phyloP scores from a whole-genome alignment of 805 yeast genomes.

The Lipomyces chichibuensis region DNA sequence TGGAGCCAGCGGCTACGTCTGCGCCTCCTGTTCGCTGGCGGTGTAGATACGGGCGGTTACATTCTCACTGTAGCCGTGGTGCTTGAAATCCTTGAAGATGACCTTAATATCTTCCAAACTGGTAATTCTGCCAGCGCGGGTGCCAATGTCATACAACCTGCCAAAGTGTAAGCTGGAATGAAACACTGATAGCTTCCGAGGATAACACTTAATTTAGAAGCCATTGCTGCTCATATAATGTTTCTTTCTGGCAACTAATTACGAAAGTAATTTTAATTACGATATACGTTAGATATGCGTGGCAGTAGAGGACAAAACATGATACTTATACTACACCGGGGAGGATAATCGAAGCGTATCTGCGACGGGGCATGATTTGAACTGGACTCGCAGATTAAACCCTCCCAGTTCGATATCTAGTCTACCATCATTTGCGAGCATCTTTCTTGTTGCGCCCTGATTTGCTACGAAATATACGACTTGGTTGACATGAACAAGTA shows the following conservation, averaged over 20 bases:
- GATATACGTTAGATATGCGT: too few relatives aligned
- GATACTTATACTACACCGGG: too few relatives aligned
- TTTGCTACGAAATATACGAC: background rate
- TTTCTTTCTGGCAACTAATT: background rate
- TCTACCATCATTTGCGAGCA: too few relatives aligned
- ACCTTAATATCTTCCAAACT: constrained; percentile 21
- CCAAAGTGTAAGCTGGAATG: background rate
- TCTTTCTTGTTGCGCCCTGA: too few relatives aligned
- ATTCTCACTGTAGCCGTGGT: constrained; percentile 37
- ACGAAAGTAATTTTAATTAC: background rate
- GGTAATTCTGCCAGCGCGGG: constrained; percentile 24
- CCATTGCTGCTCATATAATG: background rate
- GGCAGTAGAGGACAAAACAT: too few relatives aligned
- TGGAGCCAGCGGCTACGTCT: constrained; percentile 28
- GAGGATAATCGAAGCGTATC: too few relatives aligned
- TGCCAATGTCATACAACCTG: constrained; percentile 29
- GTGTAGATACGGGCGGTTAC: constrained; percentile 42
- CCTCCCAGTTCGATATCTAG: too few relatives aligned
- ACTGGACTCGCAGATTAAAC: too few relatives aligned
- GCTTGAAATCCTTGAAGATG: constrained; percentile 26
- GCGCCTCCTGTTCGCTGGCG: constrained; percentile 35
- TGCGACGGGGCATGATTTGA: too few relatives aligned
- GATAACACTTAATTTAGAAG: background rate
- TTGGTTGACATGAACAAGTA: background rate
- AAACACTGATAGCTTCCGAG: background rate